Evolutionary conservation across 2,329 filamentous ascomycete species (phyloP).

Genomic region (Triangularia verruculosa): DNA sequence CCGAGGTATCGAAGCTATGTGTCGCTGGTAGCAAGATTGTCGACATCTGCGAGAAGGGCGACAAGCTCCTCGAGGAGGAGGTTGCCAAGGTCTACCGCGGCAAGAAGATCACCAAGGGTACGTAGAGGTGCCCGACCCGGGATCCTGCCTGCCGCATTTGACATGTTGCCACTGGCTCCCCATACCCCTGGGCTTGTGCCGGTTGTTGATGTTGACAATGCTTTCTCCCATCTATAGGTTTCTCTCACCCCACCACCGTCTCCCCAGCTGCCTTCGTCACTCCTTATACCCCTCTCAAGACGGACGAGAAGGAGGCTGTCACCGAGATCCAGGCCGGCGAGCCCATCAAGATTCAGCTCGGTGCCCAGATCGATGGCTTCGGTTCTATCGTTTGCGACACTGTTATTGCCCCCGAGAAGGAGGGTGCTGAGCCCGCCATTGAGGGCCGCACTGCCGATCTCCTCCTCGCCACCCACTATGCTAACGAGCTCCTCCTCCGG

Average conservation of each 20-base stretch:
- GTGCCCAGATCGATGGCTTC: conserved; percentile 96
- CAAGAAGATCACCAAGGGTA: conserved; percentile 94
- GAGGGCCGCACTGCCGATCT: conserved; percentile 81
- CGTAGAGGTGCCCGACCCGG: conserved; percentile 29
- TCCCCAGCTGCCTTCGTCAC: conserved; percentile 93
- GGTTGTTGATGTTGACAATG: conserved; percentile 9
- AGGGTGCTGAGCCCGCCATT: conserved; percentile 61
- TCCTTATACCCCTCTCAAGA: conserved; percentile 87
- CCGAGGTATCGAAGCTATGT: conserved; percentile 71
- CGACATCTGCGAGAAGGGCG: conserved; percentile 90
- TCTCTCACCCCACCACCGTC: conserved; percentile 91
- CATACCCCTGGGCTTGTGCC: conserved; percentile 1
- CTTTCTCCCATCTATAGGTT: conserved; percentile 50
- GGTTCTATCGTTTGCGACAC: conserved; percentile 95
- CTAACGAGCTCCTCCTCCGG: conserved; percentile 89
- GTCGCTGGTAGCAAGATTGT: conserved; percentile 89
- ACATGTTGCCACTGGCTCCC: background rate
- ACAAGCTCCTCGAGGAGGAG: conserved; percentile 92
- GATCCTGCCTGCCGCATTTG: conserved; percentile 4
- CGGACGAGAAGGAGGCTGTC: conserved; percentile 81
- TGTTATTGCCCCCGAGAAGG: conserved; percentile 66
- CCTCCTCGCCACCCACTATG: conserved; percentile 86
- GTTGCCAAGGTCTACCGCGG: conserved; percentile 95
- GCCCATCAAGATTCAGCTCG: conserved; percentile 96
- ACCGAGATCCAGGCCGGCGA: conserved; percentile 79